Conservation (phyloP, 2,329 filamentous ascomycete species). For the Aspergillus tubingensis region DNA sequence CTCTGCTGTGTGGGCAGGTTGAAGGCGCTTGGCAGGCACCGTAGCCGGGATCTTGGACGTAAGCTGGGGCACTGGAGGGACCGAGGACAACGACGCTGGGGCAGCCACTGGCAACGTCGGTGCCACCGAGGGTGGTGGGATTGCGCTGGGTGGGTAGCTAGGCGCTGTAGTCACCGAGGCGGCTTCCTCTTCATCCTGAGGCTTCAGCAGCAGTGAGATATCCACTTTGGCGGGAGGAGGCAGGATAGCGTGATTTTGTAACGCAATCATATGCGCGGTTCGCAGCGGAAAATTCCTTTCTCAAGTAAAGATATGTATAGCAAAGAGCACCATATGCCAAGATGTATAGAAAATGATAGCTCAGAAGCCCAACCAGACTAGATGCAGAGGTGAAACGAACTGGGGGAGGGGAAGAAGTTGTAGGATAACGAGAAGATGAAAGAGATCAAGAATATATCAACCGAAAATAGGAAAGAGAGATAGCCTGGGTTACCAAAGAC, state of each 20-base stretch:
- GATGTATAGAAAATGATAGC: background rate
- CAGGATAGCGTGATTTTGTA: constrained; percentile 43
- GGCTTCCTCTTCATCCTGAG: constrained; percentile 45
- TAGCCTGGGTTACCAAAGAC: background rate
- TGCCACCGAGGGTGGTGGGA: constrained; percentile 32
- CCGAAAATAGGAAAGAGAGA: background rate
- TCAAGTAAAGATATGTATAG: constrained; percentile 6
- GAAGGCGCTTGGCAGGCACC: constrained; percentile 44
- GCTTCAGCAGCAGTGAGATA: constrained; percentile 87
- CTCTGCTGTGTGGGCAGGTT: constrained; percentile 51
- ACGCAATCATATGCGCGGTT: constrained; percentile 47
- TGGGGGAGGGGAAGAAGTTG: background rate
- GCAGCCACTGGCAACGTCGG: constrained; percentile 28
- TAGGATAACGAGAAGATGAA: background rate
- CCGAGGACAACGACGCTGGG: constrained; percentile 27
- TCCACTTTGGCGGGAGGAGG: constrained; percentile 73
- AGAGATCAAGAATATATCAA: background rate
- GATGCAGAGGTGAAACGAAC: constrained; percentile 1
- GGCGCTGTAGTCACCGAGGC: constrained; percentile 32
- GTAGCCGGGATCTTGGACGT: constrained; percentile 32
- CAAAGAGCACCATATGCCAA: constrained; percentile 11
- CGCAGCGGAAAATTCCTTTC: constrained; percentile 18
- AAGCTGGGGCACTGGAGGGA: constrained; percentile 33
- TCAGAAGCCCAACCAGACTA: background rate
- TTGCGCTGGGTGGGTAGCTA: constrained; percentile 35